Evolutionary conservation across 441 rosid genomes (phyloP).

Genomic region (Macaranga tanarius): DNA sequence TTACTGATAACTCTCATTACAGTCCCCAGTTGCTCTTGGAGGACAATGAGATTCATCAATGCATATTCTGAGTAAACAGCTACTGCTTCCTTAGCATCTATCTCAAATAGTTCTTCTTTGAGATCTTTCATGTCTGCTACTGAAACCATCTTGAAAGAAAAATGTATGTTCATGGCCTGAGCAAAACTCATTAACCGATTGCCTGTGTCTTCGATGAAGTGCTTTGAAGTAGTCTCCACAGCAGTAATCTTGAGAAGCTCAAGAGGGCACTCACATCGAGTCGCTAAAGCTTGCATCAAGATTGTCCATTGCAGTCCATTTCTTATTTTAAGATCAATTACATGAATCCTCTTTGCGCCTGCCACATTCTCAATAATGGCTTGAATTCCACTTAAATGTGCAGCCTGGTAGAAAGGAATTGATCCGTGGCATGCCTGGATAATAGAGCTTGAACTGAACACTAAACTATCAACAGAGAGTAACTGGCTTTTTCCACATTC

Average conservation of each 20-base stretch:
- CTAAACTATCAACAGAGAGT: neutral
- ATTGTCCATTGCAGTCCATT: conserved; percentile 29
- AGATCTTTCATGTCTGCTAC: conserved; percentile 19
- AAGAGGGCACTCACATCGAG: conserved; percentile 10
- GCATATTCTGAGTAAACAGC: conserved; percentile 13
- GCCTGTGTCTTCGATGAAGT: conserved; percentile 23
- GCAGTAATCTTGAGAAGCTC: conserved; percentile 37
- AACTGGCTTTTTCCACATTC: neutral
- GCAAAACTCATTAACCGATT: conserved; percentile 25
- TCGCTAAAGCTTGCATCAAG: conserved; percentile 37
- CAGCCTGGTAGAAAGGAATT: conserved; percentile 8
- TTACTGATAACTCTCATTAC: conserved; percentile 16
- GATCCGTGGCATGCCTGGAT: neutral
- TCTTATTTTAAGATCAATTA: conserved; percentile 28
- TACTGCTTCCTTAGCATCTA: conserved; percentile 19
- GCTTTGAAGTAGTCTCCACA: neutral
- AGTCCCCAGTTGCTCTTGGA: conserved; percentile 11
- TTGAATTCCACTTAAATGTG: conserved; percentile 23
- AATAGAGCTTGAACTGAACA: neutral
- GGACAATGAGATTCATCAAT: neutral
- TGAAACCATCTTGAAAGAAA: conserved; percentile 20
- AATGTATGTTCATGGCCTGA: conserved; percentile 19
- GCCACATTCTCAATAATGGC: conserved; percentile 27
- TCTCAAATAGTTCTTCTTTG: conserved; percentile 14
- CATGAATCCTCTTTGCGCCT: conserved; percentile 12